Evolutionary conservation across 495 filamentous ascomycete species (phyloP), one percentile per base, ranked within the genome.

Genomic region (Aspergillus conjunctus): DNA sequence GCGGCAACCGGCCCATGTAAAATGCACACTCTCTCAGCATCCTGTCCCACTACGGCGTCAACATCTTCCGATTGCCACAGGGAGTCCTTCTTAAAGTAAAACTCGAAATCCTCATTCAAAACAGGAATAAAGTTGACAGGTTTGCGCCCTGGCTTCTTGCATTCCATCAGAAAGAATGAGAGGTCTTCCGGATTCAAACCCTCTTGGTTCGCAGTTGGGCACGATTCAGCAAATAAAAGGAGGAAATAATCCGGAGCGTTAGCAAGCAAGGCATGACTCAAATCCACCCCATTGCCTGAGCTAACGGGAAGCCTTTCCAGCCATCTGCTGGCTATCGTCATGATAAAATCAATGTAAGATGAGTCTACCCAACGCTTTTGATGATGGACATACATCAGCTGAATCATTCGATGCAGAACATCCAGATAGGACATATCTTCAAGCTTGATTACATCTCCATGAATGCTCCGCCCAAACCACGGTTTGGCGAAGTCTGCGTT

Each of bases 31-130:
- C 76, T 64, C 14, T 65, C 66, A 18, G 68, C 69, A 64, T 79
- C 76, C 54, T 72, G 64, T 37, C 61, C 68, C 22, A 72, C 60
- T 22, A 79, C 73, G 2, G 76, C 75, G 31, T 73, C 76, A 18
- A 77, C 43, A 50, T 77, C 71, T 56, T 79, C 75, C 0, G 73
- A 71, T 51, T 79, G 76, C 76, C 76, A 79, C 4, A 79, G 51
- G 3, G 73, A 77, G 50, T 79, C 76, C 39, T 79, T 79, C 50
- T 79, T 79, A 68, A 79, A 79, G 50, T 68, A 79, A 15, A 60
- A 68, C 54, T 79, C 76, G 33, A 79, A 79, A 37, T 74, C 67
- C 7, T 77, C 71, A 34, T 79, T 69, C 0, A 79, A 44, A 7
- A 59, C 58, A 4, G 75, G 75, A 18, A 77, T 65, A 48, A 79